Evolutionary conservation across 371 early-diverging fungal species (phyloP), one percentile per base, ranked within the genome.

Genomic region (Syncephalastrum sp.): DNA sequence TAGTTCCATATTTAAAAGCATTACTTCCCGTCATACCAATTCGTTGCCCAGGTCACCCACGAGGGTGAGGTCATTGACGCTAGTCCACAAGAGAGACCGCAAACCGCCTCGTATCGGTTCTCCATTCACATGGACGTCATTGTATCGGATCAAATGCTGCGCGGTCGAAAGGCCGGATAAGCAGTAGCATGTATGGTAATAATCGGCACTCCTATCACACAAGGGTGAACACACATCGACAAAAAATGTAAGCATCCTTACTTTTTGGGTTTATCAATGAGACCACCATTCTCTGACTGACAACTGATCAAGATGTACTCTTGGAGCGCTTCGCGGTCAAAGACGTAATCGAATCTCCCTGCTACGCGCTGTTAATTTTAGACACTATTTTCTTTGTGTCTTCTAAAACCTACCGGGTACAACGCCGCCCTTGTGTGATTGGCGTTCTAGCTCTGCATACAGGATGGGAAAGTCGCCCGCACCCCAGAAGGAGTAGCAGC

Each of bases 401-500:
- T 8, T 51, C 21, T 21, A 7, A 12, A 15, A 25, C 15, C 59
- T 54, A 60, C 63, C 69, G 60, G 57, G 60, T 23, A 48, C 57
- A 41, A 21, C 41, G 16, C 17, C 19, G 23, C 42, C 10, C 3
- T 43, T 49, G 15, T 50, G 43, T 12, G 64, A 53, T 27, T 60
- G 51, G 3, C 79, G 60, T 1, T 59, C 60, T 45, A 70, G 3
- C 51, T 66, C 68, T 8, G 81, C 77, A 55, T 86, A 82, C 14
- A 96, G 56, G 6, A 96, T 59, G 1, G 93, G 89, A 41, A 91
- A 92, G 23, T 87, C 78, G 3, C 90, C 97, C 15, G 96, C 97
- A 23, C 91, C 85, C 99, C 99, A 99, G 69, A 93, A 95, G 0
- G 95, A 90, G 70, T 99, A 99, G 67, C 99, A 99, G 0, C 96